phyloP scores from a whole-genome alignment of 768 basidiomycete genomes.

The Postia placenta region DNA sequence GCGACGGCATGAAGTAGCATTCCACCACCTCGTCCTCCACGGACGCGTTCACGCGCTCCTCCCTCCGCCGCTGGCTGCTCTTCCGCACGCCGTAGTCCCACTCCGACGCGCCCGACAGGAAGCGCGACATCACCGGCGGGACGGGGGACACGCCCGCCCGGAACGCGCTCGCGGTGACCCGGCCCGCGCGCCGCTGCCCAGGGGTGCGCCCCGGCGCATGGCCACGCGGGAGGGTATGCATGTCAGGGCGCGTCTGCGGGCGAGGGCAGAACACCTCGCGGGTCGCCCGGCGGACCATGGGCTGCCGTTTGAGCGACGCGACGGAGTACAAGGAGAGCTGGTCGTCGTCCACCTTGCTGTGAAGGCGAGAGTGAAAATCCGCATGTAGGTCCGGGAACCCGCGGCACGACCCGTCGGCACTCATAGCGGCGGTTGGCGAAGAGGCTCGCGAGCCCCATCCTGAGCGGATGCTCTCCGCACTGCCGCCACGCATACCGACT shows the following conservation, averaged over 20 bases:
- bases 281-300: conserved; percentile 9
- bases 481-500: not conserved
- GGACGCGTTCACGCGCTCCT: conserved; percentile 9
- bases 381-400: not conserved
- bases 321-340: conserved; percentile 1
- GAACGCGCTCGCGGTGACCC: conserved; percentile 10
- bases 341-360: conserved; percentile 4
- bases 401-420: conserved; percentile 8
- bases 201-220: not conserved
- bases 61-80: not conserved
- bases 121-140: not conserved
- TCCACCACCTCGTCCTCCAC: conserved; percentile 18
- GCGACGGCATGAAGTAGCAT: conserved; percentile 19
- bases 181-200: not conserved
- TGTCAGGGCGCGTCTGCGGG: not conserved
- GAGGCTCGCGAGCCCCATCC: conserved; percentile 1
- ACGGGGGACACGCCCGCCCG: conserved; percentile 5
- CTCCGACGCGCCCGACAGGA: not conserved
- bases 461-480: not conserved
- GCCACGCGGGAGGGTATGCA: not conserved
- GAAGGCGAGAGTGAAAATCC: conserved; percentile 2
- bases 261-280: conserved; percentile 13
- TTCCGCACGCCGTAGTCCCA: not conserved
- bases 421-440: conserved; percentile 12
- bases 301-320: conserved; percentile 1